Conservation (phyloP, 2,329 filamentous ascomycete species). For the Parastagonospora avenae region DNA sequence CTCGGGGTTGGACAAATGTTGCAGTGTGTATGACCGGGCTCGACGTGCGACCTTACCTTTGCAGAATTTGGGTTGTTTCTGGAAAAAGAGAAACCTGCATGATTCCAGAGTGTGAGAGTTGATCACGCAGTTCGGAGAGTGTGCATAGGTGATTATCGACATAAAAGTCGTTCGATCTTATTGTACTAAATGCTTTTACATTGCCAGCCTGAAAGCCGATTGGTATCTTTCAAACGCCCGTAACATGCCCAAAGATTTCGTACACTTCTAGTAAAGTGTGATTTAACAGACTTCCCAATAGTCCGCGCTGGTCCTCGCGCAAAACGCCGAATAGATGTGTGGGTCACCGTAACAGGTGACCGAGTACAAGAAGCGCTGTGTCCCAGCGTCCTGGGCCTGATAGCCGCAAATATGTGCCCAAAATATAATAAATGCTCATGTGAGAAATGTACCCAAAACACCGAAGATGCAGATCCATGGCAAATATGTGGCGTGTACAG, state of each 20-base stretch:
- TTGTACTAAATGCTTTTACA: constrained; percentile 16
- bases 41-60: constrained; percentile 19
- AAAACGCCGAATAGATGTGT: constrained; percentile 28
- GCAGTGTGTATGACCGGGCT: constrained; percentile 5
- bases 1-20: constrained; percentile 13
- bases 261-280: constrained; percentile 41
- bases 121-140: background rate
- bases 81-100: constrained; percentile 5
- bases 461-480: constrained; percentile 1
- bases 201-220: constrained; percentile 28
- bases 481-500: background rate
- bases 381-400: constrained; percentile 29
- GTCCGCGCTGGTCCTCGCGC: constrained; percentile 14
- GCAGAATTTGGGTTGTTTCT: constrained; percentile 16
- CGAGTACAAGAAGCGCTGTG: constrained; percentile 33
- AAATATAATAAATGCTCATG: constrained; percentile 40
- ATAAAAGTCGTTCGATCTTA: constrained; percentile 17
- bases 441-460: constrained; percentile 20
- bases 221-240: constrained; percentile 34
- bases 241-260: constrained; percentile 18
- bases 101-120: background rate
- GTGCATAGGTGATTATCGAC: background rate
- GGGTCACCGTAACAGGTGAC: constrained; percentile 24
- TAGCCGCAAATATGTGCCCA: constrained; percentile 34
- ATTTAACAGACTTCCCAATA: constrained; percentile 17